Evolutionary conservation across 2,329 filamentous ascomycete species (phyloP).

Genomic region (Hymenoscyphus fraxineus): DNA sequence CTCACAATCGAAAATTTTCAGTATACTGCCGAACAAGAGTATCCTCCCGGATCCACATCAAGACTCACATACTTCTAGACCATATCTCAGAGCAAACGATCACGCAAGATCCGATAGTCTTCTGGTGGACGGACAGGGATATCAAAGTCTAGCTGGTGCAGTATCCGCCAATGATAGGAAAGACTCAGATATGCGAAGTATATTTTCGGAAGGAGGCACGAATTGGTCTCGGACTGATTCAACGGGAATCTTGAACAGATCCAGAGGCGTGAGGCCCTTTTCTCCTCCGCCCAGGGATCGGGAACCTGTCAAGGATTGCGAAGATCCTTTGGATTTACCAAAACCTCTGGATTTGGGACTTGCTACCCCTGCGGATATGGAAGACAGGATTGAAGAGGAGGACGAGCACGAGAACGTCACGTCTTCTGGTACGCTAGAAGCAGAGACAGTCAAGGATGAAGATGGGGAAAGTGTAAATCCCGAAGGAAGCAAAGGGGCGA

Average conservation of each 20-base stretch:
- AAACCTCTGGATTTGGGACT: constrained; percentile 13
- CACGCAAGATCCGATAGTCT: constrained; percentile 49
- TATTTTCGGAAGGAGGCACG: constrained; percentile 45
- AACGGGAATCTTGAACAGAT: constrained; percentile 43
- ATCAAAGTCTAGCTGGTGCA: constrained; percentile 55
- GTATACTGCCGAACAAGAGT: constrained; percentile 60
- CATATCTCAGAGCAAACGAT: constrained; percentile 3
- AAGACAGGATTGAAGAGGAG: constrained; percentile 19
- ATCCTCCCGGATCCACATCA: constrained; percentile 52
- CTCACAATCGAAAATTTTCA: constrained; percentile 53
- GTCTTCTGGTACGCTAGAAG: constrained; percentile 10
- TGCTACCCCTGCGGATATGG: constrained; percentile 17
- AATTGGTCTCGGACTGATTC: constrained; percentile 5
- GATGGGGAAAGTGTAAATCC: constrained; percentile 15
- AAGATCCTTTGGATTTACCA: constrained; percentile 13
- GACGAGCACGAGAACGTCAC: constrained; percentile 1
- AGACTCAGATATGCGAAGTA: constrained; percentile 43
- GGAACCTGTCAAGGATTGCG: constrained; percentile 9
- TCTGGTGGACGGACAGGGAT: constrained; percentile 48
- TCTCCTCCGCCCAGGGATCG: constrained; percentile 48
- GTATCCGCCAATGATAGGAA: constrained; percentile 31
- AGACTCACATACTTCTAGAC: constrained; percentile 33
- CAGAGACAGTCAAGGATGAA: not conserved
- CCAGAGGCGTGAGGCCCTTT: constrained; percentile 55
- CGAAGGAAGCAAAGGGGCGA: not conserved